Evolutionary conservation across 2,329 filamentous ascomycete genomes (phyloP), one percentile per base, ranked within the genome.

Genomic region (Knufia petricola): DNA sequence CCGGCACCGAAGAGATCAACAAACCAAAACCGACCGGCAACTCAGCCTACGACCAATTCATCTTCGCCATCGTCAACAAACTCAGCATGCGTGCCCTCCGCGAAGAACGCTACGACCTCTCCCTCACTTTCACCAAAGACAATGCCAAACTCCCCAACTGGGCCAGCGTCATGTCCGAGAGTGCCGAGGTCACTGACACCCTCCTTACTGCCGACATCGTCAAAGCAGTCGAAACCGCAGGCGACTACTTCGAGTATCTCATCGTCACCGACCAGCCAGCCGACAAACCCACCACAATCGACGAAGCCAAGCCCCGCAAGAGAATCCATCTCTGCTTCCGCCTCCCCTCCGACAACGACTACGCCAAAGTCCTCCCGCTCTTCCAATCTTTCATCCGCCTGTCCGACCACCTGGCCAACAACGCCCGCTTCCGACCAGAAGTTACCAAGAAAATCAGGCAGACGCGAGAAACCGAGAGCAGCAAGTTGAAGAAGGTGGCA

Each of bases 31-130:
- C 76, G 81, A 68, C 60, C 56, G 69, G 61, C 52, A 79, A 75
- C 65, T 82, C 78, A 50, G 69, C 69, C 32, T 96, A 84, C 61
- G 92, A 96, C 64, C 82, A 82, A 38, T 98, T 96, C 61, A 90
- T 98, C 55, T 96, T 85, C 78, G 90, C 88, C 43, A 69, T 98
- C 57, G 89, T 96, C 54, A 87, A 96, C 77, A 98, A 98, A 79
- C 83, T 88, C 60, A 71, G 77, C 64, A 96, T 98, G 90, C 87
- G 86, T 72, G 74, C 79, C 60, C 77, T 95, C 59, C 84, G 92
- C 53, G 85, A 95, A 41, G 87, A 95, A 55, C 85, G 92, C 59
- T 98, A 95, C 69, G 92, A 98, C 65, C 73, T 95, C 48, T 94
- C 87, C 46, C 78, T 98, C 58, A 95, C 92, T 36, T 81, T 82